phyloP scores from a whole-genome alignment of 768 basidiomycete species.

The Mrakia gelida region DNA sequence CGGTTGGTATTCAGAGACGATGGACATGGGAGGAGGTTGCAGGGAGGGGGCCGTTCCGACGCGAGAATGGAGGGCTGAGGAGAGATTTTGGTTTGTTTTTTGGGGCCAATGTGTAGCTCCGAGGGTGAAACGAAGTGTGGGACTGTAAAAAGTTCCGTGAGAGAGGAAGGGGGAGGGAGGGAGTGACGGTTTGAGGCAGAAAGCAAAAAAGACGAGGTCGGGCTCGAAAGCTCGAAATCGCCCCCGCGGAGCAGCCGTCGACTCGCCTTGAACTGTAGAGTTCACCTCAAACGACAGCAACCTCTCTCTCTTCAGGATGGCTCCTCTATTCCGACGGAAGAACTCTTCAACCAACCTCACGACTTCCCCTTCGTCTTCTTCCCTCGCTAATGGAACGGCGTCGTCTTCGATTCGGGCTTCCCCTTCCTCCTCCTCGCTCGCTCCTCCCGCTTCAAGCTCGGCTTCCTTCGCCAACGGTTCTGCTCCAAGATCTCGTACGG shows the following conservation, averaged over 20 bases:
- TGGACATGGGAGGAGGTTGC: not conserved
- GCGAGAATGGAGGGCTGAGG: not conserved
- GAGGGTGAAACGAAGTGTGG: too few relatives aligned
- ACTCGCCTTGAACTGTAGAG: too few relatives aligned
- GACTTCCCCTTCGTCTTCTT: not conserved
- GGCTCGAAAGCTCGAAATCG: too few relatives aligned
- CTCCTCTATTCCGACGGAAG: not conserved
- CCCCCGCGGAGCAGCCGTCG: too few relatives aligned
- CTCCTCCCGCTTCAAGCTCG: not conserved
- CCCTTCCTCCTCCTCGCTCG: constrained; percentile 4
- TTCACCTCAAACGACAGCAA: not conserved
- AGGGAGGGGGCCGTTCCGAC: too few relatives aligned
- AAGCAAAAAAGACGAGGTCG: too few relatives aligned
- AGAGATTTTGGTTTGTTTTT: too few relatives aligned
- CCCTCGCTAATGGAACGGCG: not conserved
- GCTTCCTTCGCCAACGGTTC: not conserved
- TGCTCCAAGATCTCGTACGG: not conserved
- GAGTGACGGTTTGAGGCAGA: too few relatives aligned
- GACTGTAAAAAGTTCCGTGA: too few relatives aligned
- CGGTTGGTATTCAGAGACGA: not conserved
- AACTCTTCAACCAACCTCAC: not conserved
- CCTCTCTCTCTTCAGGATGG: not conserved
- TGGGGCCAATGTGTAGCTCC: too few relatives aligned
- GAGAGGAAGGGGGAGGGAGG: too few relatives aligned
- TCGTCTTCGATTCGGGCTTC: not conserved